A percentile compares a stretch with the other conserved stretches of the same genome.
phyloP scores from a whole-genome alignment of 345 rosid species.

The Syzygium aqueum region DNA sequence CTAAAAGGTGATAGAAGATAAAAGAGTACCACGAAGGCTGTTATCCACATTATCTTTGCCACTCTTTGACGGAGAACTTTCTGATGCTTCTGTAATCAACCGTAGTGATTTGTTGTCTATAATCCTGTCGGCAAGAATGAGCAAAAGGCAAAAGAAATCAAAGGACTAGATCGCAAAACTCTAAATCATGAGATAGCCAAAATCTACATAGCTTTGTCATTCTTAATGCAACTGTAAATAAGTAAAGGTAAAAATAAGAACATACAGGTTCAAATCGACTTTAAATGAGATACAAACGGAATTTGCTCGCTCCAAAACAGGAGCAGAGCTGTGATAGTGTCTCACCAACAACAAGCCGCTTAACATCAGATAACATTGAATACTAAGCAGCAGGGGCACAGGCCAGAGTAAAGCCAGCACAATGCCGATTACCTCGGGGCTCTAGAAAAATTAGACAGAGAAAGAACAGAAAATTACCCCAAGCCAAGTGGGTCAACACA shows the following conservation, averaged over 20 bases:
- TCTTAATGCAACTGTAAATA: background rate
- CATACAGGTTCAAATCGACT: background rate
- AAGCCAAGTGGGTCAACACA: constrained; percentile 89
- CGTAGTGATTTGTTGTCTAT: constrained; percentile 79
- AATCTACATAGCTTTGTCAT: background rate
- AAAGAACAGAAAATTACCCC: constrained; percentile 44
- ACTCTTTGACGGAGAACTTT: constrained; percentile 50
- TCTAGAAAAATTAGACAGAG: background rate
- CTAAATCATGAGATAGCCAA: background rate
- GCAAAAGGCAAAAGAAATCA: constrained; percentile 2
- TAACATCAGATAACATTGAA: background rate
- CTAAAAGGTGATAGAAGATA: background rate
- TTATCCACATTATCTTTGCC: constrained; percentile 44
- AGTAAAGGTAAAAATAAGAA: background rate
- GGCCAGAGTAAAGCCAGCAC: background rate
- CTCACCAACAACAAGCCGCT: background rate
- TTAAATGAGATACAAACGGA: background rate
- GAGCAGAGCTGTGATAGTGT: background rate
- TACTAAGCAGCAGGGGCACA: background rate
- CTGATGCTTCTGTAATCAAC: constrained; percentile 70
- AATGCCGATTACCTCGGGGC: background rate
- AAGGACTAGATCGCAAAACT: background rate
- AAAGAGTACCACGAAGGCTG: constrained; percentile 56
- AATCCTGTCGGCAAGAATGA: constrained; percentile 38
- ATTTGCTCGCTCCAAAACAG: background rate